A percentile compares a stretch with the other conserved stretches of the same genome.
These are phyloP conservation scores for Veloporphyrellus conicus DNA, from an alignment of 1,284 basidiomycete species.

Conservation along the genomic window DNA sequence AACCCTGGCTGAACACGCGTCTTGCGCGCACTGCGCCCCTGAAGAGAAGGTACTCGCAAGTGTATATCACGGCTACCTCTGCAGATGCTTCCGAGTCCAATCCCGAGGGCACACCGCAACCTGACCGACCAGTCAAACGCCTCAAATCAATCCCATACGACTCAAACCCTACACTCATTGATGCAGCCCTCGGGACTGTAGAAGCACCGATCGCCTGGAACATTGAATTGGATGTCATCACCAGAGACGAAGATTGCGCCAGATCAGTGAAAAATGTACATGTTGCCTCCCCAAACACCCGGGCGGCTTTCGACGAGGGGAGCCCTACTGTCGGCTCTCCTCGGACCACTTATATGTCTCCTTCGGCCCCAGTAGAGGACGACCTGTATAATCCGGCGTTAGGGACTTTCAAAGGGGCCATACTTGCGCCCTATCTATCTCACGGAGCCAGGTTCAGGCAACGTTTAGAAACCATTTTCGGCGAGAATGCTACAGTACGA, in stretches of 20 bases:
- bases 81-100: conserved; percentile 10
- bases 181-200: conserved; percentile 25
- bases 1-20: conserved; percentile 11
- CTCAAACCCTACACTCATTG: conserved; percentile 14
- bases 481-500: conserved; percentile 20
- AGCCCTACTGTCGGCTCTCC: not conserved
- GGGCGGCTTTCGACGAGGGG: not conserved
- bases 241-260: conserved; percentile 1
- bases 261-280: not conserved
- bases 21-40: conserved; percentile 10
- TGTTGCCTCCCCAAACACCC: not conserved
- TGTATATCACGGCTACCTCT: not conserved
- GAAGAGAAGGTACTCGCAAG: conserved; percentile 1
- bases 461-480: conserved; percentile 20
- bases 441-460: conserved; percentile 21
- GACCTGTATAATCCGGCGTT: not conserved
- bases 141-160: conserved; percentile 23
- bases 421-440: conserved; percentile 17
- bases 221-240: conserved; percentile 9
- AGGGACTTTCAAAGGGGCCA: not conserved
- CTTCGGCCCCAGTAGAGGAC: not conserved
- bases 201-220: conserved; percentile 22
- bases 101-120: conserved; percentile 9
- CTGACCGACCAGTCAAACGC: conserved; percentile 18
- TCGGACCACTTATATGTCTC: not conserved